These are phyloP conservation scores for Sindora glabra DNA, from an alignment of 306 rosid genomes.

Conservation along the genomic window DNA sequence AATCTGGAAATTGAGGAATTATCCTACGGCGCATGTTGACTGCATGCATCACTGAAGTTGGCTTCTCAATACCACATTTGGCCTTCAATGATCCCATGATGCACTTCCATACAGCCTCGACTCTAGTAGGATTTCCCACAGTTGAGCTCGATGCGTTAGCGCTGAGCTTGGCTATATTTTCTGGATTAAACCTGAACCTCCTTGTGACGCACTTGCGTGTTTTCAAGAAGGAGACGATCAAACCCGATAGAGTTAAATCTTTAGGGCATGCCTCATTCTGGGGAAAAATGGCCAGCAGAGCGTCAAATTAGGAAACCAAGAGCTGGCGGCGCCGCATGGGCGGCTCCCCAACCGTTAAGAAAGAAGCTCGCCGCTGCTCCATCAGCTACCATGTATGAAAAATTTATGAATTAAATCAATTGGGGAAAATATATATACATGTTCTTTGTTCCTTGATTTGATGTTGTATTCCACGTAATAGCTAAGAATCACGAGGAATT, in stretches of 20 bases:
- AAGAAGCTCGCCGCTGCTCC: conserved; percentile 31
- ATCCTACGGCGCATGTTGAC: conserved; percentile 28
- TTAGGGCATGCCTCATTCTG: not conserved
- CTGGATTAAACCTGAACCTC: conserved; percentile 31
- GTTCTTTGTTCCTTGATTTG: no score
- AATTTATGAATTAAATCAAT: no score
- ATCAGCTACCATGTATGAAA: conserved; percentile 35
- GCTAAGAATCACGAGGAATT: no score
- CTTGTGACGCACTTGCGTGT: conserved; percentile 4
- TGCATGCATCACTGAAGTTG: conserved; percentile 21
- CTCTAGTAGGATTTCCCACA: conserved; percentile 14
- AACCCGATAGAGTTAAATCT: not conserved
- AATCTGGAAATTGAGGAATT: not conserved
- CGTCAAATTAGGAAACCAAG: no score
- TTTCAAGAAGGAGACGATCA: not conserved
- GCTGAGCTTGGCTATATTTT: conserved; percentile 22
- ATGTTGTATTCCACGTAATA: no score
- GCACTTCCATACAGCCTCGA: conserved; percentile 47
- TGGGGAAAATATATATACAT: no score
- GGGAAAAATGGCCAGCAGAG: conserved; percentile 26
- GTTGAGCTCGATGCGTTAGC: no score
- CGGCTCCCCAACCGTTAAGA: conserved; percentile 31
- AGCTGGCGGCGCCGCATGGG: not conserved
- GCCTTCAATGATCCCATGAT: conserved; percentile 18
- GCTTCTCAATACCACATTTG: not conserved